Conservation (phyloP, 2,329 filamentous ascomycete species). For the Chrysosporium queenslandicum region DNA sequence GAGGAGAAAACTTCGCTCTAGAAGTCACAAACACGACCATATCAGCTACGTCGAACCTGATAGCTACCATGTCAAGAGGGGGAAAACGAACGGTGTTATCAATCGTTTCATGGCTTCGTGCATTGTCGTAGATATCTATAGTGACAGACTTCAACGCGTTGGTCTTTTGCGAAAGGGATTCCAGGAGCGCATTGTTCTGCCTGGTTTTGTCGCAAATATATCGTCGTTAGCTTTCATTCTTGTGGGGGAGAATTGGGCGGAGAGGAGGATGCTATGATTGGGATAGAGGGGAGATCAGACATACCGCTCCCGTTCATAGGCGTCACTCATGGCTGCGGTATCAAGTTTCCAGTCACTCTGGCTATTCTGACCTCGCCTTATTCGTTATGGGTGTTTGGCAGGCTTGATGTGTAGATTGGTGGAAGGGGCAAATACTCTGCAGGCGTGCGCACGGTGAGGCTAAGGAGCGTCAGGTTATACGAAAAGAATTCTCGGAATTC, state of each 20-base stretch:
- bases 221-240: conserved; percentile 14
- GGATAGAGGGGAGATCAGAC: not conserved
- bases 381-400: no score
- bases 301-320: conserved; percentile 65
- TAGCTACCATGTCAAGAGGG: not conserved
- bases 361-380: not conserved
- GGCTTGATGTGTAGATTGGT: no score
- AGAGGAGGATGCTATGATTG: not conserved
- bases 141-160: conserved; percentile 86
- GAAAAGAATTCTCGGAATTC: no score
- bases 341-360: not conserved
- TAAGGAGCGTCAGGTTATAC: no score
- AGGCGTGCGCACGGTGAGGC: no score
- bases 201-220: conserved; percentile 27
- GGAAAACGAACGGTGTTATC: conserved; percentile 62
- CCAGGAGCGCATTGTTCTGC: conserved; percentile 91
- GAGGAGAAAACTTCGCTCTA: conserved; percentile 84
- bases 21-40: not conserved
- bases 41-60: not conserved
- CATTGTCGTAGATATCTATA: conserved; percentile 95
- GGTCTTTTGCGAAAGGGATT: conserved; percentile 84
- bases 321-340: conserved; percentile 53
- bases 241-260: not conserved
- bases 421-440: no score
- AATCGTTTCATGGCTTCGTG: conserved; percentile 75